phyloP scores from a whole-genome alignment of 2,329 filamentous ascomycete genomes.

The Colletotrichum zoysiae region DNA sequence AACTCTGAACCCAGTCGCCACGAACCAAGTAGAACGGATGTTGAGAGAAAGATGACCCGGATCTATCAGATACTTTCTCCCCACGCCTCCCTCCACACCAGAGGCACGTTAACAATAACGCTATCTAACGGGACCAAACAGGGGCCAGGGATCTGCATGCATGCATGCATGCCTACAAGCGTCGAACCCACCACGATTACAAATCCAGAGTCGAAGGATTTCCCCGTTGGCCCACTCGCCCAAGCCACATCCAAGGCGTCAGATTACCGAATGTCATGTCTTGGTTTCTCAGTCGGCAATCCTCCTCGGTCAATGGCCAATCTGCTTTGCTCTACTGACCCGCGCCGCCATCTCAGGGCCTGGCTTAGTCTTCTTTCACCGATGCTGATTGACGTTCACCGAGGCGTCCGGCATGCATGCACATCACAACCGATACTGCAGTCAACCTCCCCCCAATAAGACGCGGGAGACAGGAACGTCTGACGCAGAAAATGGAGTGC shows the following conservation, averaged over 20 bases:
- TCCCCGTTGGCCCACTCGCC: not conserved
- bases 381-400: not conserved
- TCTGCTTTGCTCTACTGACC: too few relatives aligned
- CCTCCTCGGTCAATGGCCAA: not conserved
- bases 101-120: not conserved
- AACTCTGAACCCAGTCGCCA: not conserved
- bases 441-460: not conserved
- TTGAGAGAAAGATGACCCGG: not conserved
- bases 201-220: slow-evolving; percentile 7
- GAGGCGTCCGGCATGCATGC: not conserved
- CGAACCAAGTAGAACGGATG: not conserved
- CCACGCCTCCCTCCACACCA: too few relatives aligned
- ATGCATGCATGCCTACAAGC: not conserved
- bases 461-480: not conserved
- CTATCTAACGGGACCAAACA: not conserved
- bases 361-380: not conserved
- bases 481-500: not conserved
- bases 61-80: not conserved
- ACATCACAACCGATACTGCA: not conserved
- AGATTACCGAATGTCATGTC: not conserved
- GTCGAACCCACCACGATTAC: slow-evolving; percentile 6
- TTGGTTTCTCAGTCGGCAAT: not conserved
- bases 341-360: not conserved
- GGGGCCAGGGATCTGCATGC: not conserved
- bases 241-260: slow-evolving; percentile 4